Evolutionary conservation across 1,139 yeast genomes (phyloP), one percentile per base, ranked within the genome.

Genomic region (Blastobotrys illinoisensis): DNA sequence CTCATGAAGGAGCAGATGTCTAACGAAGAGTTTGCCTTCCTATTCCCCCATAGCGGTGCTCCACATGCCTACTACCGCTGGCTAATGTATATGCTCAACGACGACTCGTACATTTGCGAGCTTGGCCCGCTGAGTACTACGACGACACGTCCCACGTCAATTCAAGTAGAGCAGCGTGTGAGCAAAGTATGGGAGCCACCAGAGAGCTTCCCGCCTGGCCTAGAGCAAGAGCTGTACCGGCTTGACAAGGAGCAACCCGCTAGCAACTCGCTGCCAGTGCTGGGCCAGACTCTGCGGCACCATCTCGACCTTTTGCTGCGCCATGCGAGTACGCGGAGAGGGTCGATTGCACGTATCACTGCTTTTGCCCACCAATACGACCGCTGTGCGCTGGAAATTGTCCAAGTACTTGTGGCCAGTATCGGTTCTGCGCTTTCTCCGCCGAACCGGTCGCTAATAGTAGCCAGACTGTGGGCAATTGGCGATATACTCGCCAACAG

Each of bases 311-410:
- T 62, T 13, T 61, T 66, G 14, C 54, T 66, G 40, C 62, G 60
- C 50, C 62, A 65, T 49, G 57, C 60, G n/a, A 56, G 67, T 13
- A 52, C 54, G 47, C 61, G 66, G 14, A 56, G 71, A 16, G 68
- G 70, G 9, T 58, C 65, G 9, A 64, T 68, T 21, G 71, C 71
- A 4, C 60, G 70, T 9, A 59, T 65, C 23, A 64, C 63, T 60
- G 67, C 66, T 9, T 68, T 68, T 60, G 70, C 68, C 11, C 55
- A 67, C 32, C 61, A 63, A 18, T 63, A 66, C 52, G 60, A 61
- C 13, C 48, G 52, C 21, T 62, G 61, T 9, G 63, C 66, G 7
- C 54, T 51, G 11, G 69, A 66, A 50, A 58, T 67, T 13, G 61
- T 57, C n/a, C 60, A 56, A 7, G 32, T 58, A 19, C 58, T 67